phyloP scores from a whole-genome alignment of 2,329 filamentous ascomycete genomes.

The Achaetomium macrosporum region DNA sequence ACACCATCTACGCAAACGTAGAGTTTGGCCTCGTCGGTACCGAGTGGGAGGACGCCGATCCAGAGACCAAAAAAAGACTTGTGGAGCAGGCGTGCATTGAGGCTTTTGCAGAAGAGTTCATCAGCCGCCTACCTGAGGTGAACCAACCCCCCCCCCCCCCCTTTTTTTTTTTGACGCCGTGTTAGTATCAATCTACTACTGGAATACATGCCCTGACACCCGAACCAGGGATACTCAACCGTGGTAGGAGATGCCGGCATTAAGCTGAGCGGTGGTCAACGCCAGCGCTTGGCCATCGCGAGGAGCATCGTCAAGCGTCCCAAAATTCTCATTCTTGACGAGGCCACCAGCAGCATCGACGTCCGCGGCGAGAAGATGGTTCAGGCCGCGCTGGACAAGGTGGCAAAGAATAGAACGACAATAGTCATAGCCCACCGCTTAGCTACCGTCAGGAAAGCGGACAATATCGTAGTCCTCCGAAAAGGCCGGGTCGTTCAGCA shows the following conservation, averaged over 20 bases:
- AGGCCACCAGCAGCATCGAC: slow-evolving; percentile 46
- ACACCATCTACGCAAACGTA: slow-evolving; percentile 49
- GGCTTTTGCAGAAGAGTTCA: slow-evolving; percentile 65
- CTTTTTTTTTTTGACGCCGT: too few species aligned
- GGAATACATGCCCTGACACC: neutral
- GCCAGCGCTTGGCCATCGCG: slow-evolving; percentile 66
- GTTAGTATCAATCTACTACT: neutral
- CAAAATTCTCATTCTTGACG: slow-evolving; percentile 28
- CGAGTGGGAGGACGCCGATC: slow-evolving; percentile 32
- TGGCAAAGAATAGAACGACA: slow-evolving; percentile 26
- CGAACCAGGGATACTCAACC: slow-evolving; percentile 59
- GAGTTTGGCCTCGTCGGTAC: slow-evolving; percentile 44
- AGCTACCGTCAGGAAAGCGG: slow-evolving; percentile 67
- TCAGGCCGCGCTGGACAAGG: slow-evolving; percentile 28
- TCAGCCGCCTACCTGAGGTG: slow-evolving; percentile 54
- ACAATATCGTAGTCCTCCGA: slow-evolving; percentile 70
- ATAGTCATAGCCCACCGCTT: slow-evolving; percentile 64
- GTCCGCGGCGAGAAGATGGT: slow-evolving; percentile 31
- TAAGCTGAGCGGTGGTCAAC: slow-evolving; percentile 68
- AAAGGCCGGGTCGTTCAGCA: slow-evolving; percentile 64
- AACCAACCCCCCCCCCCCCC: too few species aligned
- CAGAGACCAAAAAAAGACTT: slow-evolving; percentile 44
- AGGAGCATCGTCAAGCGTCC: slow-evolving; percentile 28
- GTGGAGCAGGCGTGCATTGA: slow-evolving; percentile 61
- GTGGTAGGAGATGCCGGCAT: slow-evolving; percentile 73